A percentile compares a stretch with the other conserved stretches of the same genome.
Evolutionary conservation across 805 yeast species (phyloP).

Genomic region (Ogataea populi-albae): DNA sequence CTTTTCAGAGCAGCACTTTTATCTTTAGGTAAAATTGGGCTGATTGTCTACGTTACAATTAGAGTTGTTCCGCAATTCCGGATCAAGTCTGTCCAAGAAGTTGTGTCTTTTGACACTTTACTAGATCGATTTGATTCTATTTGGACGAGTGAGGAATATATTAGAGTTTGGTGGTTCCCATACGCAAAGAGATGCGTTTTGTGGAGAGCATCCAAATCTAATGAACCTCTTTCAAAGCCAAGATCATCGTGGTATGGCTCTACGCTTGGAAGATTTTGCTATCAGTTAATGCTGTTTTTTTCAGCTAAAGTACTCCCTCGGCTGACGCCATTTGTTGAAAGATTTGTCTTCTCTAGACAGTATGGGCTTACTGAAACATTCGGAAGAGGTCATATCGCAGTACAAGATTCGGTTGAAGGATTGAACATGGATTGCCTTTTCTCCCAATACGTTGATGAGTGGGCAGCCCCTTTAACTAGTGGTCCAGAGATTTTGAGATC

Average conservation of each 20-base stretch:
- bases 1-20: slow-evolving; percentile 79
- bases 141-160: slow-evolving; percentile 89
- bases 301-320: slow-evolving; percentile 71
- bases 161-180: slow-evolving; percentile 98
- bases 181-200: slow-evolving; percentile 80
- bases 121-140: slow-evolving; percentile 69
- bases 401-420: slow-evolving; percentile 80
- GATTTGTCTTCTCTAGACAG: slow-evolving; percentile 80
- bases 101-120: slow-evolving; percentile 72
- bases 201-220: slow-evolving; percentile 85
- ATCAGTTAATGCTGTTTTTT: slow-evolving; percentile 75
- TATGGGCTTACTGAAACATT: slow-evolving; percentile 72
- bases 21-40: slow-evolving; percentile 88
- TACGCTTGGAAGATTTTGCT: slow-evolving; percentile 68
- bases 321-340: slow-evolving; percentile 81
- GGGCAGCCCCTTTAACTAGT: slow-evolving; percentile 86
- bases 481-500: slow-evolving; percentile 70
- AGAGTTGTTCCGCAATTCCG: slow-evolving; percentile 84
- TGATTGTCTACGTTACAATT: slow-evolving; percentile 80
- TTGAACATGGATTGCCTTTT: slow-evolving; percentile 94
- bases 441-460: slow-evolving; percentile 91
- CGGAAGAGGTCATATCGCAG: slow-evolving; percentile 57
- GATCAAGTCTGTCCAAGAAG: slow-evolving; percentile 76
- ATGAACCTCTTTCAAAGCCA: slow-evolving; percentile 59
- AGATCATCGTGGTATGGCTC: slow-evolving; percentile 86